phyloP scores from a whole-genome alignment of 2,329 filamentous ascomycete species.

The Cytospora mali region DNA sequence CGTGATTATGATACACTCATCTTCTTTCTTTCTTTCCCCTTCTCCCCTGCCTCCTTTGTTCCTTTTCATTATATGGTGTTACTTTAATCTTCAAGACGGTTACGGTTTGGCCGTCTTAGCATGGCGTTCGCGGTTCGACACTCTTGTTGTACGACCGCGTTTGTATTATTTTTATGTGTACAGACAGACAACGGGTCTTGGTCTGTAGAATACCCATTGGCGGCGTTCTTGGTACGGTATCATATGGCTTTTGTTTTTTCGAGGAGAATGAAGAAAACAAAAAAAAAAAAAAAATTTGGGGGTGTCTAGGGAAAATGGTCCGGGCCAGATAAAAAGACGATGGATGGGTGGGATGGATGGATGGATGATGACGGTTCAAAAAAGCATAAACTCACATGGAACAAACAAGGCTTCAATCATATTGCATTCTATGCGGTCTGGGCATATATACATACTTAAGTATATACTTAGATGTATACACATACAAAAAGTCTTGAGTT shows the following conservation, averaged over 20 bases:
- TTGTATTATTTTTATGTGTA: not conserved
- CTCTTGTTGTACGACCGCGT: not conserved
- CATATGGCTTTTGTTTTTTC: not conserved
- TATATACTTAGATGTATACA: too few species aligned
- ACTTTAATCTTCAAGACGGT: not conserved
- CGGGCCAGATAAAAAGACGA: too few species aligned
- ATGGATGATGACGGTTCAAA: too few species aligned
- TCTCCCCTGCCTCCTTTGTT: not conserved
- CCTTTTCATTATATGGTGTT: too few species aligned
- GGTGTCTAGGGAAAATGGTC: not conserved
- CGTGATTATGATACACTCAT: not conserved
- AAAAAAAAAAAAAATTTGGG: not conserved
- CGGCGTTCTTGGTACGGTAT: not conserved
- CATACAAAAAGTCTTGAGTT: too few species aligned
- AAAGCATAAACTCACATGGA: too few species aligned
- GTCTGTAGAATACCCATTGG: conserved; percentile 4
- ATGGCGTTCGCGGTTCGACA: conserved; percentile 23
- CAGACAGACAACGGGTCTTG: not conserved
- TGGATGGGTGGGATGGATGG: too few species aligned
- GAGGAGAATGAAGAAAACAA: not conserved
- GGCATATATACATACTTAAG: too few species aligned
- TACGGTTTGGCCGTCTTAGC: conserved; percentile 7
- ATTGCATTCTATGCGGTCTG: too few species aligned
- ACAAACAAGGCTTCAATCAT: too few species aligned
- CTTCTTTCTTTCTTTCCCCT: not conserved